Evolutionary conservation across 495 filamentous ascomycete genomes (phyloP), one percentile per base, ranked within the genome.

Genomic region (Bathelium albidoporum): DNA sequence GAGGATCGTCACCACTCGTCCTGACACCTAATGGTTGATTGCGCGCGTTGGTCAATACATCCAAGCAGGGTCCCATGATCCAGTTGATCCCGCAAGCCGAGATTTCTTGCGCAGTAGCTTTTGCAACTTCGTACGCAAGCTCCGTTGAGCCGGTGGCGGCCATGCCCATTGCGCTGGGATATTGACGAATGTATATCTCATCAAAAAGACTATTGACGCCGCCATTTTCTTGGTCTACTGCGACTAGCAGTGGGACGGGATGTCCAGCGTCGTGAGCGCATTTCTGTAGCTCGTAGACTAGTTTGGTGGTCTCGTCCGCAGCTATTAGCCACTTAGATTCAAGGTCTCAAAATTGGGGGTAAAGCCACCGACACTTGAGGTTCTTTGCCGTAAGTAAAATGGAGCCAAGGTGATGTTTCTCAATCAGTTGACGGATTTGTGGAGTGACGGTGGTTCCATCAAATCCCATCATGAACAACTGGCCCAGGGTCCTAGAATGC

Each of bases 391-490:
- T 90, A 41, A 96, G 76, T 52, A 96, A 78, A 65, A 96, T 84
- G n/a, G 86, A 87, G 20, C 88, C 91, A 12, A 96, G 71, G 68
- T 95, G 87, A 68, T 95, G 88, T 65, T 93, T 81, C 71, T 90
- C 85, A 68, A 96, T 95, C 65, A 96, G 82, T 41, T 83, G 83
- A 68, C 85, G 85, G 68, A 96, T 94, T 75, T 91, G 88, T 58
- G 87, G 87, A 29, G 87, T 94, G 63, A 95, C 87, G 68, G 88
- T 82, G 53, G 90, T 92, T 63, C 90, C 90, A 80, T 96, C 90
- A 79, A 91, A 96, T 73, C 90, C 91, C 89, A 95, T 93, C 82
- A 95, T 93, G 76, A 95, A 86, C 75, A 95, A 84, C 80, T 95
- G 90, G 62, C 91, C 91, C 81, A 92, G 89, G 61, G 82, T 79